Conservation (phyloP, 345 rosid genomes). For the Eucalyptus virginea region DNA sequence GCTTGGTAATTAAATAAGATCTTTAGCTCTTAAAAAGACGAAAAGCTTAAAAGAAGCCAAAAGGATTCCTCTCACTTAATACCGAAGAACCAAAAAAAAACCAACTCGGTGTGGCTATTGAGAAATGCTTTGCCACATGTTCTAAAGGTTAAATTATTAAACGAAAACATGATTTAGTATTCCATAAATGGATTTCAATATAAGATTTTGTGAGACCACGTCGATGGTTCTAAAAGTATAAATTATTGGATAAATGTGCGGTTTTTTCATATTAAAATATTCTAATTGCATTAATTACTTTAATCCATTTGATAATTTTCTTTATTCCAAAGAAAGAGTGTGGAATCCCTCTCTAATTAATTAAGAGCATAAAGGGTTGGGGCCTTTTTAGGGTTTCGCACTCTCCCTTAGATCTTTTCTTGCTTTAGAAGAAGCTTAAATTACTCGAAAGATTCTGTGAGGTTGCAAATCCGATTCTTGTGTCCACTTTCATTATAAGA, state of each 20-base stretch:
- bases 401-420: neutral
- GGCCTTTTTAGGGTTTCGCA: neutral
- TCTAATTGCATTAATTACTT: neutral
- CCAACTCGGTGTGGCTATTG: neutral
- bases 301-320: neutral
- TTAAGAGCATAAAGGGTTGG: neutral
- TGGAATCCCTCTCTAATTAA: neutral
- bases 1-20: neutral
- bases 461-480: neutral
- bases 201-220: neutral
- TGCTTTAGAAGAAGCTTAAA: neutral
- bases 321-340: neutral
- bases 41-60: neutral
- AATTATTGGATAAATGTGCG: rapidly evolving
- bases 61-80: neutral
- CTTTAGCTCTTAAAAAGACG: neutral
- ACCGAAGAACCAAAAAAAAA: neutral
- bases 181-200: neutral
- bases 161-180: neutral
- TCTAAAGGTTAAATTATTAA: neutral
- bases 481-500: neutral
- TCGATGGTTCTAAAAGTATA: neutral
- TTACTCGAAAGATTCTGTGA: neutral
- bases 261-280: neutral
- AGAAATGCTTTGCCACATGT: neutral